Evolutionary conservation across 164 flowering plant species (phyloP).

Genomic region (Magnolia kwangsiensis): DNA sequence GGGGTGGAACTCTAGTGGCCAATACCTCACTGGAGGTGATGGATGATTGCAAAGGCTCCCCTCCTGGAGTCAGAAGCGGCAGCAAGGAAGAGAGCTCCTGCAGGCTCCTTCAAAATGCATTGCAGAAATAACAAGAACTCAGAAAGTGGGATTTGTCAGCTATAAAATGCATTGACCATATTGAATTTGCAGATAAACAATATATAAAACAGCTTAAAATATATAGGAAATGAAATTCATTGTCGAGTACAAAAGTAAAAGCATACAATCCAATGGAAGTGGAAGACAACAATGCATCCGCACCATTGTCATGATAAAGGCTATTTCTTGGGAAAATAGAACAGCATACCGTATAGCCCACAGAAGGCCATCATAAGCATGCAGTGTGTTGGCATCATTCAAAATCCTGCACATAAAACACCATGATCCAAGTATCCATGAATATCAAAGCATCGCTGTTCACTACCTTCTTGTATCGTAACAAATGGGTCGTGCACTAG

Average conservation of each 20-base stretch:
- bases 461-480: neutral
- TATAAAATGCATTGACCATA: neutral
- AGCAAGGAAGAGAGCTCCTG: slow-evolving; percentile 51
- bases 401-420: slow-evolving; percentile 47
- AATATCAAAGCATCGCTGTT: neutral
- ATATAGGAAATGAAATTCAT: neutral
- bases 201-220: neutral
- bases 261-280: neutral
- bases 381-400: slow-evolving; percentile 64
- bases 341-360: slow-evolving; percentile 83
- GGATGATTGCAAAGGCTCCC: slow-evolving; percentile 23
- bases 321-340: neutral
- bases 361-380: slow-evolving; percentile 70
- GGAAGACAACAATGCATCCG: neutral
- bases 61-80: slow-evolving; percentile 22
- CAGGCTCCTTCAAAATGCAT: slow-evolving; percentile 57
- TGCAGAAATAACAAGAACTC: slow-evolving; percentile 5
- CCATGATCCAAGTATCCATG: neutral
- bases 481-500: neutral
- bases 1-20: neutral
- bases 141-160: neutral
- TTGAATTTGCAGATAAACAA: neutral
- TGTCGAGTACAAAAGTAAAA: neutral
- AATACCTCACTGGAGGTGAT: slow-evolving; percentile 43
- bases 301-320: neutral